Conservation (phyloP, 169 alveolate species). For the Babesia sp. region DNA sequence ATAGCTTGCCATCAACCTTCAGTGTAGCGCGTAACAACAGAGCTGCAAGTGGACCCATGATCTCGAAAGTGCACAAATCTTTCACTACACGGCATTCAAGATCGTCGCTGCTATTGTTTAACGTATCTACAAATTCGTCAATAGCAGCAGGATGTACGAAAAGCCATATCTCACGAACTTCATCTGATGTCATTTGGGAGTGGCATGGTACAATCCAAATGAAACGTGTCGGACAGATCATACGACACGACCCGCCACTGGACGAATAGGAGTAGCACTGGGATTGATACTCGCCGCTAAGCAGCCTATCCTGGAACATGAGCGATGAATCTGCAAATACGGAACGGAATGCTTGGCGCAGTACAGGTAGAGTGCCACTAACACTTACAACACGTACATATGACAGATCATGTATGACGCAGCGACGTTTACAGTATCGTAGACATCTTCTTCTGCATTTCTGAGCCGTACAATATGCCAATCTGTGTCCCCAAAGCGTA, state of each 20-base stretch:
- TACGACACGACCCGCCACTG: background rate
- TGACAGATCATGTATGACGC: conserved; percentile 58
- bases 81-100: conserved; percentile 7
- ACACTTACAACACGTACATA: conserved; percentile 39
- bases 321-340: conserved; percentile 40
- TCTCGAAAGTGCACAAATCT: conserved; percentile 49
- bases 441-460: conserved; percentile 49
- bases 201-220: conserved; percentile 49
- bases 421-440: conserved; percentile 23
- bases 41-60: conserved; percentile 53
- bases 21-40: conserved; percentile 21
- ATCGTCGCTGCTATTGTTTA: background rate
- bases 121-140: conserved; percentile 20
- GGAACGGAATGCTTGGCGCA: conserved; percentile 18
- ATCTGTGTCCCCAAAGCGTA: conserved; percentile 84
- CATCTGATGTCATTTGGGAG: background rate
- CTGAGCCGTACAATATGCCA: conserved; percentile 72
- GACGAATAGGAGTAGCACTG: conserved; percentile 31
- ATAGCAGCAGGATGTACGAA: conserved; percentile 58
- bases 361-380: conserved; percentile 23
- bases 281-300: conserved; percentile 27
- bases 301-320: conserved; percentile 29
- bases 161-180: conserved; percentile 44
- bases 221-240: conserved; percentile 53
- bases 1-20: conserved; percentile 32